phyloP scores from a whole-genome alignment of 306 rosid genomes.

The Prunus mume region DNA sequence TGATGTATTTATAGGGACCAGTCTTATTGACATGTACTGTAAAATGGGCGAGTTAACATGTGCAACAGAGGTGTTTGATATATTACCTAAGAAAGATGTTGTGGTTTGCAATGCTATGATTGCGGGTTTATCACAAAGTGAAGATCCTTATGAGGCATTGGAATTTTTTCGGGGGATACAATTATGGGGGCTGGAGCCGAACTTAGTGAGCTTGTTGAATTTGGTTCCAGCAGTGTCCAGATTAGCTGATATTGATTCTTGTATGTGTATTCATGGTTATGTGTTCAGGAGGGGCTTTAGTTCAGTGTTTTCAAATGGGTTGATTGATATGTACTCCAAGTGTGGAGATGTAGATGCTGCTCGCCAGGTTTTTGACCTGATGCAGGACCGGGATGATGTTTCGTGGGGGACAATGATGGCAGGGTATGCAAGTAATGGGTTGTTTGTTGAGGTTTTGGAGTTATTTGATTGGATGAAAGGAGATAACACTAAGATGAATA shows the following conservation, averaged over 20 bases:
- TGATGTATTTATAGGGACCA: conserved; percentile 65
- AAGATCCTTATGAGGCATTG: conserved; percentile 40
- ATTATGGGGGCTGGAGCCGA: conserved; percentile 38
- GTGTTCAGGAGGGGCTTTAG: conserved; percentile 42
- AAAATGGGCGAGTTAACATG: conserved; percentile 49
- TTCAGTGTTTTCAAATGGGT: conserved; percentile 42
- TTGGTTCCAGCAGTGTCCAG: conserved; percentile 64
- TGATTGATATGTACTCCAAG: conserved; percentile 74
- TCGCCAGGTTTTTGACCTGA: conserved; percentile 35
- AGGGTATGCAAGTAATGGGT: conserved; percentile 49
- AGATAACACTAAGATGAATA: conserved; percentile 38
- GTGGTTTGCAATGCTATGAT: conserved; percentile 67
- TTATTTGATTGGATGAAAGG: conserved; percentile 43
- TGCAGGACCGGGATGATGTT: conserved; percentile 46
- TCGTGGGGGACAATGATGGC: conserved; percentile 66
- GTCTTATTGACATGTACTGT: conserved; percentile 57
- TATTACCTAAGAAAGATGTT: conserved; percentile 48
- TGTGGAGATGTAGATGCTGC: conserved; percentile 50
- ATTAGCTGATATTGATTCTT: conserved; percentile 43
- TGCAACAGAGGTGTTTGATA: conserved; percentile 58
- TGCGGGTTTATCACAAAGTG: conserved; percentile 60
- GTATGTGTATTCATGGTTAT: conserved; percentile 62
- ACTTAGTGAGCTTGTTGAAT: conserved; percentile 59
- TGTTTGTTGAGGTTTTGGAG: conserved; percentile 51
- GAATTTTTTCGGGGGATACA: conserved; percentile 45